Percentiles rank a stretch among this genome's conserved stretches.
Conservation (phyloP, 192 early-diverging fungal genomes). For the Entophlyctis luteolus region DNA sequence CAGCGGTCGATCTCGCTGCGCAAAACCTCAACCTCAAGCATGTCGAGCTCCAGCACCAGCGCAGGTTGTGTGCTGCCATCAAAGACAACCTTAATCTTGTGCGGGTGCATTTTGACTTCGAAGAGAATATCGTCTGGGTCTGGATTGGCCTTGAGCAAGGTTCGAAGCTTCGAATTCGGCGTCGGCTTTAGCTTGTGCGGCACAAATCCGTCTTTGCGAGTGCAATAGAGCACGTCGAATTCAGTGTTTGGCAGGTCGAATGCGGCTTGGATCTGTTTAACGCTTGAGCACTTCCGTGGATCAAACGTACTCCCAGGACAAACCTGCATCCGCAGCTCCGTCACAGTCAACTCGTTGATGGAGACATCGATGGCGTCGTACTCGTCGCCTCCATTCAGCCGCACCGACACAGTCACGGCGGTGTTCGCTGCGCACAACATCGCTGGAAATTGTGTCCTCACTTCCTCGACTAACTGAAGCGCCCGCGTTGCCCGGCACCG, state of each 20-base stretch:
- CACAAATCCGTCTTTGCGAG: background rate
- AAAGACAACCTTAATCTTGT: background rate
- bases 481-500: too few relatives aligned
- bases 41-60: background rate
- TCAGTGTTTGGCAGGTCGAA: conserved; percentile 6
- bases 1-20: background rate
- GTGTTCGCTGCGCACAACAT: too few relatives aligned
- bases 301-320: too few relatives aligned
- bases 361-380: background rate
- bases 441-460: too few relatives aligned
- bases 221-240: background rate
- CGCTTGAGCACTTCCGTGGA: too few relatives aligned
- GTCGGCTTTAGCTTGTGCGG: background rate
- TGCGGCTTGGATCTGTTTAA: conserved; percentile 1
- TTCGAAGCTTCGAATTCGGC: conserved; percentile 4
- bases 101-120: background rate
- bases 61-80: background rate
- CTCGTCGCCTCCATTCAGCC: background rate
- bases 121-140: background rate
- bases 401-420: background rate
- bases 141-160: background rate
- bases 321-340: background rate
- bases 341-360: background rate
- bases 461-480: too few relatives aligned
- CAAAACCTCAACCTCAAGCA: background rate